Conservation (phyloP, 1,284 basidiomycete species). For the Ceratobasidium sp. region DNA sequence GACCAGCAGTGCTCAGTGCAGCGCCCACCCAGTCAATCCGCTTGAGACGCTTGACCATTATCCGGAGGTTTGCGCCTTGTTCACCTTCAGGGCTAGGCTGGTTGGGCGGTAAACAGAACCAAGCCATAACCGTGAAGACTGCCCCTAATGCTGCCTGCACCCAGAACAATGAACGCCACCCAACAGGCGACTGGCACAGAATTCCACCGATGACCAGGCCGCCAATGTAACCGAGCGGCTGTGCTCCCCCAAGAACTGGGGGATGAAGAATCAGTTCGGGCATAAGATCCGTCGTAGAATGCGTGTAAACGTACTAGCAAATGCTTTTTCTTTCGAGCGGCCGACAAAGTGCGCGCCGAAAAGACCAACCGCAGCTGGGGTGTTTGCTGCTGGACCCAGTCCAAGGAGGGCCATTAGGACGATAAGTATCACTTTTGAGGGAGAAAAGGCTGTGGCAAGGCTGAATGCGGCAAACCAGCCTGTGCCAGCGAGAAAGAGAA, state of each 20-base stretch:
- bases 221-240: conserved; percentile 47
- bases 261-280: not conserved
- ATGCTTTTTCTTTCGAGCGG: conserved; percentile 44
- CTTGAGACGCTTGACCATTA: conserved; percentile 42
- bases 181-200: conserved; percentile 40
- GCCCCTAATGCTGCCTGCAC: conserved; percentile 39
- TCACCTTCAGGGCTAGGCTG: conserved; percentile 38
- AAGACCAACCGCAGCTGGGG: conserved; percentile 46
- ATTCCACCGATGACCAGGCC: conserved; percentile 48
- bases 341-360: conserved; percentile 46
- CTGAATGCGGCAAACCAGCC: conserved; percentile 41
- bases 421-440: conserved; percentile 39
- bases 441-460: conserved; percentile 43
- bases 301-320: conserved; percentile 31
- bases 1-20: conserved; percentile 36
- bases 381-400: conserved; percentile 45
- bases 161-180: conserved; percentile 45
- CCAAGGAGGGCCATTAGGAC: conserved; percentile 46
- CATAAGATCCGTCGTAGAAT: not conserved
- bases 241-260: conserved; percentile 45
- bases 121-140: conserved; percentile 20
- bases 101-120: conserved; percentile 41
- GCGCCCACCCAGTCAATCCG: conserved; percentile 48
- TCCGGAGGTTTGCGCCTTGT: conserved; percentile 25
- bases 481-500: conserved; percentile 47